Evolutionary conservation across 2,329 filamentous ascomycete species (phyloP).

Genomic region (Colletotrichum ledebouriae): DNA sequence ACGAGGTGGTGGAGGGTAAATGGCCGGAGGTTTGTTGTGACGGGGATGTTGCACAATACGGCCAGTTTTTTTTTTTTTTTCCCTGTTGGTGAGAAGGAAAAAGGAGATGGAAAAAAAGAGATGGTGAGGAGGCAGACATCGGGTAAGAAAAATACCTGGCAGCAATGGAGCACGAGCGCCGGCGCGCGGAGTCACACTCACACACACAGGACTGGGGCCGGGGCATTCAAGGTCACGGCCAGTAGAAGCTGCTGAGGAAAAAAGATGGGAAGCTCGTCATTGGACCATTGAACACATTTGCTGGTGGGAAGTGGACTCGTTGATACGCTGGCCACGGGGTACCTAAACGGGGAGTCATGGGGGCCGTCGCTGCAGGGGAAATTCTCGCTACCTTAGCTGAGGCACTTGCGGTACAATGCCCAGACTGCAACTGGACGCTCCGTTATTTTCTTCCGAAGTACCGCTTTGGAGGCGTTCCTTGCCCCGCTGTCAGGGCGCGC

Average conservation of each 20-base stretch:
- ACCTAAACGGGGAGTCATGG: constrained; percentile 3
- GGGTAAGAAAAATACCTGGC: constrained; percentile 34
- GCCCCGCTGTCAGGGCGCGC: constrained; percentile 23
- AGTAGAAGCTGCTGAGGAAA: constrained; percentile 18
- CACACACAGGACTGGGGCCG: constrained; percentile 2
- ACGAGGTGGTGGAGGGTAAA: constrained; percentile 39
- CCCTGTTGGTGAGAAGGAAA: constrained; percentile 7
- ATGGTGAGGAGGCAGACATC: constrained; percentile 30
- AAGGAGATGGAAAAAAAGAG: constrained; percentile 33
- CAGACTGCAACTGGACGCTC: too few relatives aligned
- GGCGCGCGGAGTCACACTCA: constrained; percentile 36
- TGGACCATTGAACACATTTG: constrained; percentile 39
- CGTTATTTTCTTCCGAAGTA: too few relatives aligned
- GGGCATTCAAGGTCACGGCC: constrained; percentile 17
- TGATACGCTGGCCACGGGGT: too few relatives aligned
- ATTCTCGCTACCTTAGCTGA: constrained; percentile 12
- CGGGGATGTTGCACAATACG: constrained; percentile 30
- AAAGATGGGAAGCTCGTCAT: constrained; percentile 42
- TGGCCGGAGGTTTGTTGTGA: constrained; percentile 38
- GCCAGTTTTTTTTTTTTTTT: constrained; percentile 27
- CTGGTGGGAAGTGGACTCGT: constrained; percentile 3
- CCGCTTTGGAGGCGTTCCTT: neutral
- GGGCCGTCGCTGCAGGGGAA: constrained; percentile 29
- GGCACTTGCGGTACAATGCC: too few relatives aligned
- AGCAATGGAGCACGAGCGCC: constrained; percentile 18